These are phyloP conservation scores for Scenedesmus sp. DNA, from an alignment of 163 green algal genomes.

Conservation along the genomic window DNA sequence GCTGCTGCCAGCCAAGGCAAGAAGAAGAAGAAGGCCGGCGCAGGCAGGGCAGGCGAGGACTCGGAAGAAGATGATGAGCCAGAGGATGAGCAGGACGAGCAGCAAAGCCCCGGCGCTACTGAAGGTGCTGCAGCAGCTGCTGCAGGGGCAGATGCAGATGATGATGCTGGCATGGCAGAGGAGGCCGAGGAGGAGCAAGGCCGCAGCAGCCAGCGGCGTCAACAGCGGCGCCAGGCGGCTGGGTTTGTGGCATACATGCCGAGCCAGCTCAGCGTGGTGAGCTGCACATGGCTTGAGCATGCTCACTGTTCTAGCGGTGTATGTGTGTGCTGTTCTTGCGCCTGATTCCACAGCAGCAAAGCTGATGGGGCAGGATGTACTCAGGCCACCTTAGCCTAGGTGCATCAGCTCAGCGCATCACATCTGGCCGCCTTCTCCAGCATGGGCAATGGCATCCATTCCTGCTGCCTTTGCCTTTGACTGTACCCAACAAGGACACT, in stretches of 20 bases:
- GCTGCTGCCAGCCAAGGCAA: neutral
- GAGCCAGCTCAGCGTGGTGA: conserved; percentile 32
- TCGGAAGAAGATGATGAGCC: neutral
- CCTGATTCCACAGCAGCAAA: neutral
- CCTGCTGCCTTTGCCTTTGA: no score
- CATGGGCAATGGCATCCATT: neutral
- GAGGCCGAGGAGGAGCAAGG: neutral
- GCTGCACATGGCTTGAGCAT: neutral
- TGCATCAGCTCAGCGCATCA: no score
- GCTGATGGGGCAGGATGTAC: neutral
- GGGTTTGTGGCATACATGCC: conserved; percentile 51
- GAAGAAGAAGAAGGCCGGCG: neutral
- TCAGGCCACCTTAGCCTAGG: no score
- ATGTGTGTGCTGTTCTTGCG: neutral
- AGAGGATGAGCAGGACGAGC: neutral
- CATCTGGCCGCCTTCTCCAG: no score
- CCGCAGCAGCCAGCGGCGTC: neutral
- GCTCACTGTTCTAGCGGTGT: neutral
- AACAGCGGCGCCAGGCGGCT: neutral
- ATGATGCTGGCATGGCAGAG: neutral
- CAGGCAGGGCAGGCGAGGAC: neutral
- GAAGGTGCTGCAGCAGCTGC: neutral
- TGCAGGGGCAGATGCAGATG: neutral
- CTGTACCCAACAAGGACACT: neutral
- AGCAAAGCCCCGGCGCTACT: neutral